A percentile compares a stretch with the other conserved stretches of the same genome.
Evolutionary conservation across 192 early-diverging fungal genomes (phyloP).

Genomic region (Diversispora epigaea): DNA sequence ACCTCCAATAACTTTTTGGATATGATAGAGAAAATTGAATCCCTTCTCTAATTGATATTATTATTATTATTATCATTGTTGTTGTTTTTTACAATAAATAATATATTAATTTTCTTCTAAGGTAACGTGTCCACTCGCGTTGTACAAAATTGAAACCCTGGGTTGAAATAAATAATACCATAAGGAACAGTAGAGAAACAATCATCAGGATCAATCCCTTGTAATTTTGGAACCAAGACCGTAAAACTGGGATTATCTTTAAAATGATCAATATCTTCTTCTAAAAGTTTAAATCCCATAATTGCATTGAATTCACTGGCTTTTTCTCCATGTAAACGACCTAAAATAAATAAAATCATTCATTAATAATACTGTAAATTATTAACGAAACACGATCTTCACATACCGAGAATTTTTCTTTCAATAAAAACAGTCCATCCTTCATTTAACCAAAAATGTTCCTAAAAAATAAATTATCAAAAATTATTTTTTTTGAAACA

Average conservation of each 20-base stretch:
- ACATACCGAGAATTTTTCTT: constrained; percentile 71
- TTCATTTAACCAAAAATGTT: constrained; percentile 92
- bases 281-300: constrained; percentile 74
- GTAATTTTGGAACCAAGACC: constrained; percentile 70
- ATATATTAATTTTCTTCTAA: too few species aligned
- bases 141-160: background rate
- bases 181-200: constrained; percentile 81
- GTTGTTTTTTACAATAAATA: too few species aligned
- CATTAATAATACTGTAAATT: background rate
- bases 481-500: background rate
- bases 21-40: constrained; percentile 89
- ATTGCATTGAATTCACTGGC: constrained; percentile 82
- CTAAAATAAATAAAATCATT: constrained; percentile 29
- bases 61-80: background rate
- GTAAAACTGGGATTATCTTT: constrained; percentile 67
- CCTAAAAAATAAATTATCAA: constrained; percentile 35
- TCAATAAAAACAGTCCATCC: constrained; percentile 94
- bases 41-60: constrained; percentile 79
- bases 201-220: constrained; percentile 79
- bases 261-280: constrained; percentile 68
- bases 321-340: constrained; percentile 74
- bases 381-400: background rate
- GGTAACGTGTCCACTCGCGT: background rate
- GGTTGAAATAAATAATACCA: constrained; percentile 43
- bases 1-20: constrained; percentile 83